phyloP scores from a whole-genome alignment of 1,284 basidiomycete genomes.

The Bothia castanella region DNA sequence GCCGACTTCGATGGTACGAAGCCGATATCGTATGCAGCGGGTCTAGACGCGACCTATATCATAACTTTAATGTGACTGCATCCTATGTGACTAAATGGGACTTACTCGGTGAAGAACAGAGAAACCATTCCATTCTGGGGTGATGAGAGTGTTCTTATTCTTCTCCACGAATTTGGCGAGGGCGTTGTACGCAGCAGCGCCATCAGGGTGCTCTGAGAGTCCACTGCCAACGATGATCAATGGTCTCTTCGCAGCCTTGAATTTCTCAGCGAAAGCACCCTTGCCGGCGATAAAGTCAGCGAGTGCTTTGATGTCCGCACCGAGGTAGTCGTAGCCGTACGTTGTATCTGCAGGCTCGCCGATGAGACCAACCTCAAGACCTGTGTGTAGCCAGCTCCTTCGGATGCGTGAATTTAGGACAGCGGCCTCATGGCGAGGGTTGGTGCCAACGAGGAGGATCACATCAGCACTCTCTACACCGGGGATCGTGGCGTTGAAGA shows the following conservation, averaged over 20 bases:
- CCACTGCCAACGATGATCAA: slow-evolving; percentile 92
- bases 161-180: slow-evolving; percentile 79
- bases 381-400: slow-evolving; percentile 87
- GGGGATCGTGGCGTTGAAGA: slow-evolving; percentile 94
- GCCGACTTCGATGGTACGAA: slow-evolving; percentile 84
- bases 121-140: slow-evolving; percentile 94
- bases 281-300: slow-evolving; percentile 78
- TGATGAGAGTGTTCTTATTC: slow-evolving; percentile 75
- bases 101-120: slow-evolving; percentile 86
- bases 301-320: slow-evolving; percentile 75
- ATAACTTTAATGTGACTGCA: slow-evolving; percentile 23
- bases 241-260: slow-evolving; percentile 89
- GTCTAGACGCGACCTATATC: slow-evolving; percentile 73
- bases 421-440: slow-evolving; percentile 96
- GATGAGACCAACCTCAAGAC: slow-evolving; percentile 84
- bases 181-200: slow-evolving; percentile 73
- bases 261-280: slow-evolving; percentile 79
- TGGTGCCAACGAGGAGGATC: slow-evolving; percentile 93
- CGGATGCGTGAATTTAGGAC: slow-evolving; percentile 97
- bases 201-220: slow-evolving; percentile 84
- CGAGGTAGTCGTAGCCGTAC: slow-evolving; percentile 92
- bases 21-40: slow-evolving; percentile 95
- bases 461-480: slow-evolving; percentile 91
- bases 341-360: slow-evolving; percentile 91
- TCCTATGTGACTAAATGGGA: background rate